Percentiles rank a stretch among this genome's conserved stretches.
Conservation (phyloP, 2,329 filamentous ascomycete species). For the Chaetomiaceae sp. region DNA sequence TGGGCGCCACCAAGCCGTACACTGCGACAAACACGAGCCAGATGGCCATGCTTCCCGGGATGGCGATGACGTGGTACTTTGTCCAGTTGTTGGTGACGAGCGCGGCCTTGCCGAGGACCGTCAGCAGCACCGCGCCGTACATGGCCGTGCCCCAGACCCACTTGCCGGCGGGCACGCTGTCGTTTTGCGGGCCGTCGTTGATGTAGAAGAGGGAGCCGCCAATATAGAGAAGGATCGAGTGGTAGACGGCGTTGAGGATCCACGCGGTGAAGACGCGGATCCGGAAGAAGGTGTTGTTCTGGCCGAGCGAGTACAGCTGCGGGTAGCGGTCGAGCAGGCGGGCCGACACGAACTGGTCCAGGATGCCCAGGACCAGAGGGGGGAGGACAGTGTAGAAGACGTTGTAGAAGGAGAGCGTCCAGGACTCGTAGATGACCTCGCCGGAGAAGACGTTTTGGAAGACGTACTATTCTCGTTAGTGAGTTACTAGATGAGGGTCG, state of each 20-base stretch:
- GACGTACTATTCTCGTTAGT: constrained; percentile 61
- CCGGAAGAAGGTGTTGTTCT: constrained; percentile 90
- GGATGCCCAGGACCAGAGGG: constrained; percentile 89
- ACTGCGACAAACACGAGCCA: constrained; percentile 89
- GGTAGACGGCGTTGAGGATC: constrained; percentile 93
- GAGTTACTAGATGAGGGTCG: background rate
- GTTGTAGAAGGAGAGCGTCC: constrained; percentile 99
- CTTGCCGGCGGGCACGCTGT: constrained; percentile 82
- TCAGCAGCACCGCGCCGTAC: constrained; percentile 89
- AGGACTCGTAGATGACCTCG: constrained; percentile 97
- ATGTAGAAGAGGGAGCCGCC: constrained; percentile 77
- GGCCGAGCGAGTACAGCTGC: constrained; percentile 88
- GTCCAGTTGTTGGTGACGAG: constrained; percentile 98
- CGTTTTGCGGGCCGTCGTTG: constrained; percentile 69
- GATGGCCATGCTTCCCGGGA: constrained; percentile 85
- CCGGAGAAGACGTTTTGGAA: constrained; percentile 99
- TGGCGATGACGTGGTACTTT: constrained; percentile 93
- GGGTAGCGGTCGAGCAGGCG: constrained; percentile 91
- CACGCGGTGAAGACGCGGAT: constrained; percentile 89
- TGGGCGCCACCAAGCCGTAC: constrained; percentile 83
- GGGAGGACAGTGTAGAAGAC: constrained; percentile 95
- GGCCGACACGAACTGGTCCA: constrained; percentile 96
- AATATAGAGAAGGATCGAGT: constrained; percentile 90
- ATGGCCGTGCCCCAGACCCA: constrained; percentile 98
- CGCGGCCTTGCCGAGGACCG: constrained; percentile 89